Conservation (phyloP, 2,329 filamentous ascomycete species). For the Huntiella savannae region DNA sequence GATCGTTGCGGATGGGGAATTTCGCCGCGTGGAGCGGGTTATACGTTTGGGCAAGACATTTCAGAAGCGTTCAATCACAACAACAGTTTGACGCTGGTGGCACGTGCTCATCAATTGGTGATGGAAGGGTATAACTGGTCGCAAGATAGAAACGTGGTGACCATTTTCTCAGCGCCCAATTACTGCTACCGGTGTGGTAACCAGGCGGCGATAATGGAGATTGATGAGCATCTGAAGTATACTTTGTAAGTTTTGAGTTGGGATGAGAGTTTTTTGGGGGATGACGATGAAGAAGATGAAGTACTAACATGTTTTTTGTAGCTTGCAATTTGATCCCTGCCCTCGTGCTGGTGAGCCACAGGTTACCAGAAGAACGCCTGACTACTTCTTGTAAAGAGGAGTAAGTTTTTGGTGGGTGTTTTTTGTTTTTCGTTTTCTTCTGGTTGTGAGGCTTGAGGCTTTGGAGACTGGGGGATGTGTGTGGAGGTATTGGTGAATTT, state of each 20-base stretch:
- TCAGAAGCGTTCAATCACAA: slow-evolving; percentile 99
- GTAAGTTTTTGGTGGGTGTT: not conserved
- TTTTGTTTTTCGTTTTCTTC: slow-evolving; percentile 5
- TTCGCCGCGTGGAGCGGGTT: slow-evolving; percentile 81
- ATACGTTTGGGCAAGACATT: slow-evolving; percentile 93
- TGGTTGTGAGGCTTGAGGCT: not conserved
- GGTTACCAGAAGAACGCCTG: slow-evolving; percentile 89
- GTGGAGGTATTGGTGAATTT: not conserved
- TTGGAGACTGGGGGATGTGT: not conserved
- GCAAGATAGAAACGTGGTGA: slow-evolving; percentile 93
- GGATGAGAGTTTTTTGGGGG: not conserved
- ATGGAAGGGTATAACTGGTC: slow-evolving; percentile 99
- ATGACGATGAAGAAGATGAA: not conserved
- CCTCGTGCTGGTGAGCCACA: slow-evolving; percentile 93
- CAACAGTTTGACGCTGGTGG: slow-evolving; percentile 89
- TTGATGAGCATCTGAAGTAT: slow-evolving; percentile 97
- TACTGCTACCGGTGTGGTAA: slow-evolving; percentile 99
- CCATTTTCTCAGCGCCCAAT: slow-evolving; percentile 86
- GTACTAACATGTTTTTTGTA: slow-evolving; percentile 21
- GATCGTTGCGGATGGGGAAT: slow-evolving; percentile 94
- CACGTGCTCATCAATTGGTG: slow-evolving; percentile 89
- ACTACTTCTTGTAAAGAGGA: slow-evolving; percentile 76
- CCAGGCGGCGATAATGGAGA: slow-evolving; percentile 99
- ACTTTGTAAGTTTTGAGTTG: slow-evolving; percentile 59
- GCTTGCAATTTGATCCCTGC: slow-evolving; percentile 97